Evolutionary conservation across 2,329 filamentous ascomycete species (phyloP).

Genomic region (Ophiostoma sp.): DNA sequence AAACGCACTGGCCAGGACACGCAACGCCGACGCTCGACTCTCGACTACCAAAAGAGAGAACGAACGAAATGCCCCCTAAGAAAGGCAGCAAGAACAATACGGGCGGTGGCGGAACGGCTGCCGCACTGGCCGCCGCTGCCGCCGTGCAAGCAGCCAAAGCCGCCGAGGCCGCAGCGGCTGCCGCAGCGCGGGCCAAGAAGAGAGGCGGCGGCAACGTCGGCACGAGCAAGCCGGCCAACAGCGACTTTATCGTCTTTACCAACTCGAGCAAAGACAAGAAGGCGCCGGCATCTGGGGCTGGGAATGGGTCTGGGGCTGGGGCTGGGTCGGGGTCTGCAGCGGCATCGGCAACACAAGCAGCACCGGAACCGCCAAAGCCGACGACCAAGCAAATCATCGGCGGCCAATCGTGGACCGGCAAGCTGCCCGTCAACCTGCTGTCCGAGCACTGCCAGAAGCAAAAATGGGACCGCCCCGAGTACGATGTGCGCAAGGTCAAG

Average conservation of each 20-base stretch:
- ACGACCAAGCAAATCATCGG: conserved; percentile 79
- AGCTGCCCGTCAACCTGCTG: conserved; percentile 87
- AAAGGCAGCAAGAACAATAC: conserved; percentile 22
- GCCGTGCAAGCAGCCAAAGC: conserved; percentile 20
- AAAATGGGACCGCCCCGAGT: conserved; percentile 91
- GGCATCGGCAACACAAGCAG: conserved; percentile 16
- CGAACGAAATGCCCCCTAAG: conserved; percentile 23
- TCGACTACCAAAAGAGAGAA: background rate
- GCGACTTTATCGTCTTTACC: conserved; percentile 53
- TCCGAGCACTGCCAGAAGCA: conserved; percentile 94
- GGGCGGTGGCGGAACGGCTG: conserved; percentile 15
- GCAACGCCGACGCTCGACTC: too few relatives aligned
- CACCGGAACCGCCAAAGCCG: conserved; percentile 49
- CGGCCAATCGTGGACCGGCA: conserved; percentile 94
- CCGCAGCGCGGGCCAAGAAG: conserved; percentile 25
- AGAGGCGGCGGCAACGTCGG: conserved; percentile 15
- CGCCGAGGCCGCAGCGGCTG: background rate
- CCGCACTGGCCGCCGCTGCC: conserved; percentile 17
- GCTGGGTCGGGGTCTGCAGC: conserved; percentile 16
- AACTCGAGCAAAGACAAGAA: conserved; percentile 51
- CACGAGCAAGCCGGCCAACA: conserved; percentile 38
- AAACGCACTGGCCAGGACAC: background rate
- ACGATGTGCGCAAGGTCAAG: conserved; percentile 68
- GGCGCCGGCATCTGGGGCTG: conserved; percentile 33
- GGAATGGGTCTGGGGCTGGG: too few relatives aligned